Percentiles rank a stretch among this genome's conserved stretches.
These are phyloP conservation scores for Rhodotorula sp. DNA, from an alignment of 1,284 basidiomycete species.

Conservation along the genomic window DNA sequence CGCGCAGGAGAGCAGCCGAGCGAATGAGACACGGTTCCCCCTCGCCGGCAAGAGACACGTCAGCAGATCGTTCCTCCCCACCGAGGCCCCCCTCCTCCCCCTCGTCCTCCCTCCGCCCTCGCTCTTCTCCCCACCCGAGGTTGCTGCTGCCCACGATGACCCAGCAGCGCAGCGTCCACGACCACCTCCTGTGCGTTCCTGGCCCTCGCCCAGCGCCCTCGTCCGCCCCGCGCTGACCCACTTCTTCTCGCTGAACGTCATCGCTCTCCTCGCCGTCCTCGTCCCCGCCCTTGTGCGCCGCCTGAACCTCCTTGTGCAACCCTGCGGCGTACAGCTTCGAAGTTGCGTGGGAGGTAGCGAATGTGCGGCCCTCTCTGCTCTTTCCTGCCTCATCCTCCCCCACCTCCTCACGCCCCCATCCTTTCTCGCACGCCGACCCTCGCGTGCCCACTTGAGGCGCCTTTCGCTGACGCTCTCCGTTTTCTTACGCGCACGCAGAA, in stretches of 20 bases:
- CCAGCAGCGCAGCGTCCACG: slow-evolving; percentile 9
- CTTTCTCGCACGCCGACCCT: neutral
- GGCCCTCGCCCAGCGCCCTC: too few species aligned
- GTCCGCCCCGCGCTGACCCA: neutral
- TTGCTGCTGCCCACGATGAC: neutral
- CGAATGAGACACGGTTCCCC: too few species aligned
- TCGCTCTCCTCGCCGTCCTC: neutral
- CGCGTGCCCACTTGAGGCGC: neutral
- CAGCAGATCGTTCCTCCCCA: too few species aligned
- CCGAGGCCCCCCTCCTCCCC: neutral
- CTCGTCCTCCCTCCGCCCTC: neutral
- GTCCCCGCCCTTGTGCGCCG: neutral
- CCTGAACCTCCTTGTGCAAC: too few species aligned
- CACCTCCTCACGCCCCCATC: neutral
- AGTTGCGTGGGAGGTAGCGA: slow-evolving; percentile 15
- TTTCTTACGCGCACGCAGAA: neutral
- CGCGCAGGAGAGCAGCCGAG: too few species aligned
- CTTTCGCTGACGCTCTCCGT: neutral
- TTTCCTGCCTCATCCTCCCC: too few species aligned
- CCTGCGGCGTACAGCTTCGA: slow-evolving; percentile 5
- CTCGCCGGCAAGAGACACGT: too few species aligned
- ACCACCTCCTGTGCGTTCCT: slow-evolving; percentile 6
- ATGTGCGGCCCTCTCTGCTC: slow-evolving; percentile 1
- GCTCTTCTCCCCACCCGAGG: neutral
- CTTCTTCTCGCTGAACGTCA: neutral